Conservation (phyloP, 176 grass and related monocot genomes). For the Microstegium vimineum region DNA sequence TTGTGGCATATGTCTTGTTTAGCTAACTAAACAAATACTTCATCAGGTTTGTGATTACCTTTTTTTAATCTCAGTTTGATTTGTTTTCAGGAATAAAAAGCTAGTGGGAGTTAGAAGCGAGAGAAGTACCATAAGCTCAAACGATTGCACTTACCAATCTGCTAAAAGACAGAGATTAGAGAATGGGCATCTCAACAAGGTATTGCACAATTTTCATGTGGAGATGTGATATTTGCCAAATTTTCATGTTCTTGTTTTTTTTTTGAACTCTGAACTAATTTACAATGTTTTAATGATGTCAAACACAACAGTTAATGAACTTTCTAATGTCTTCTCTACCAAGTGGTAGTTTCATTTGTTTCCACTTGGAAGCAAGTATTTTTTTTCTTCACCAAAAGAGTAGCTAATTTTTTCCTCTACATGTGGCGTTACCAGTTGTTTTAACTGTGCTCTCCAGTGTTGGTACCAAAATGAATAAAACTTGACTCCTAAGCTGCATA, state of each 20-base stretch:
- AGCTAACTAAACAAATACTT: neutral
- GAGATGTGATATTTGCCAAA: neutral
- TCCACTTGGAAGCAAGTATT: neutral
- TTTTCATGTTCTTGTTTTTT: neutral
- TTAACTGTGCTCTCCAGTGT: neutral
- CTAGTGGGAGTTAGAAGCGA: constrained; percentile 45
- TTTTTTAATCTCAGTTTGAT: neutral
- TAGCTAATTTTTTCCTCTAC: neutral
- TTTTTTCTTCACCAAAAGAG: neutral
- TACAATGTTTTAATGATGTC: neutral
- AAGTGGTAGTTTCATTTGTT: neutral
- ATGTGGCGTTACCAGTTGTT: neutral
- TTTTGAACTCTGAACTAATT: neutral
- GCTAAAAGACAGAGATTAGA: constrained; percentile 94
- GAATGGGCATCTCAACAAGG: constrained; percentile 80
- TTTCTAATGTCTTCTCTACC: neutral
- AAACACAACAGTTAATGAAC: neutral
- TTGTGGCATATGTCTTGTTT: neutral
- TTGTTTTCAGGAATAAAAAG: constrained; percentile 51
- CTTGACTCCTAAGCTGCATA: neutral
- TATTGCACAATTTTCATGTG: constrained; percentile 3
- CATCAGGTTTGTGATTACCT: neutral
- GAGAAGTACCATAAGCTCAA: constrained; percentile 42
- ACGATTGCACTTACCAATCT: constrained; percentile 65
- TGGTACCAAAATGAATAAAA: neutral